A percentile compares a stretch with the other conserved stretches of the same genome.
Conservation (phyloP, 495 filamentous ascomycete species). For the Penicillium nucicola region DNA sequence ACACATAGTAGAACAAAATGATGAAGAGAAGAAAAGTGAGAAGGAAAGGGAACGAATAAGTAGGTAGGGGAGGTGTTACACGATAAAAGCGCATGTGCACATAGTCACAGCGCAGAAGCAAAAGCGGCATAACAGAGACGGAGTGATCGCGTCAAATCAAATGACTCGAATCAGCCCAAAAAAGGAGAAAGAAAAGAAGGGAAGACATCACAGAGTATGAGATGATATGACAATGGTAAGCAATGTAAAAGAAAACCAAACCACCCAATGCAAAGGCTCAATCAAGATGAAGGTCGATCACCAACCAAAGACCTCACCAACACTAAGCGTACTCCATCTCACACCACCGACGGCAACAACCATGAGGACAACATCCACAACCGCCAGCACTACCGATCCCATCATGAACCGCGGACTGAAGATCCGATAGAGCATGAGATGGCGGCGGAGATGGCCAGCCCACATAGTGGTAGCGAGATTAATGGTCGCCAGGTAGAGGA, state of each 20-base stretch:
- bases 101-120: too few species aligned
- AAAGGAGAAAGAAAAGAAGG: background rate
- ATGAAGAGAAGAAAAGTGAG: too few species aligned
- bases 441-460: constrained; percentile 80
- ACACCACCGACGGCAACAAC: constrained; percentile 67
- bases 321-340: constrained; percentile 68
- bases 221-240: background rate
- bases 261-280: background rate
- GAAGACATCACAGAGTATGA: background rate
- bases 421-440: constrained; percentile 97
- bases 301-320: constrained; percentile 89
- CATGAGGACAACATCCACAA: constrained; percentile 73
- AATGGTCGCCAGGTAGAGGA: constrained; percentile 78
- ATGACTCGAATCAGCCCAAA: background rate
- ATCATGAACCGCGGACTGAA: constrained; percentile 90
- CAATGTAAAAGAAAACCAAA: background rate
- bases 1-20: too few species aligned
- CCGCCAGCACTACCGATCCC: constrained; percentile 65
- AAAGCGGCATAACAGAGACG: too few species aligned
- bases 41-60: too few species aligned
- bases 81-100: too few species aligned
- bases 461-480: constrained; percentile 81
- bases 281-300: constrained; percentile 6
- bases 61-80: too few species aligned
- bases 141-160: background rate